Conservation (phyloP, 2,329 filamentous ascomycete species). For the Aspergillus chevalieri region DNA sequence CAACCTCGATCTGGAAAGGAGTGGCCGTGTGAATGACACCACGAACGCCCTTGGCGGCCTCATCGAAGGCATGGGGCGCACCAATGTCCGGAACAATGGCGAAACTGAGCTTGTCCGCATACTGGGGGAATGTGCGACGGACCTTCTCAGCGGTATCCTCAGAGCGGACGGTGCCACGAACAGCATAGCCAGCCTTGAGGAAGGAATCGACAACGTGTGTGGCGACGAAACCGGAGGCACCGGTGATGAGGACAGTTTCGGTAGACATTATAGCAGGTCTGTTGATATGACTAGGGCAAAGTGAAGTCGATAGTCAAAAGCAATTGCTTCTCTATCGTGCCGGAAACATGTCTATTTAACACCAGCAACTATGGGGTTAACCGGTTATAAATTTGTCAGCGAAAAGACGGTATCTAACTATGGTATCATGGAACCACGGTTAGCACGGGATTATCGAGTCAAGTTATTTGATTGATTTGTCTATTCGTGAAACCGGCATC, state of each 20-base stretch:
- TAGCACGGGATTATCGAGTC: neutral
- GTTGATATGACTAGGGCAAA: conserved; percentile 5
- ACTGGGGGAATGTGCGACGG: conserved; percentile 33
- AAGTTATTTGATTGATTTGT: neutral
- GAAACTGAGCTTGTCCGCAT: conserved; percentile 35
- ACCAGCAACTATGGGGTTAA: neutral
- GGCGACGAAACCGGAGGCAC: conserved; percentile 24
- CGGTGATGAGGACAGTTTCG: conserved; percentile 20
- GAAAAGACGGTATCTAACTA: neutral
- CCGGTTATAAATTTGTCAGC: neutral
- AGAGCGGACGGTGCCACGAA: conserved; percentile 20
- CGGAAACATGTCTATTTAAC: too few relatives aligned
- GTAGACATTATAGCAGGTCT: conserved; percentile 3
- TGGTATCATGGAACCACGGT: neutral
- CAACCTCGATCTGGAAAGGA: conserved; percentile 7
- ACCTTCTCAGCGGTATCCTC: conserved; percentile 25
- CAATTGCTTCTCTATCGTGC: too few relatives aligned
- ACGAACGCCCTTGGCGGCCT: conserved; percentile 38
- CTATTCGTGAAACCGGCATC: neutral
- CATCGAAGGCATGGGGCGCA: conserved; percentile 29
- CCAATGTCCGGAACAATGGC: conserved; percentile 41
- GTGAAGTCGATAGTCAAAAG: too few relatives aligned
- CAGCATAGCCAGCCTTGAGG: conserved; percentile 15
- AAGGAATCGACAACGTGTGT: conserved; percentile 24
- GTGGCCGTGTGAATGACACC: conserved; percentile 40